phyloP scores from a whole-genome alignment of 1,284 basidiomycete species.

The Singerocomus inundabilis region DNA sequence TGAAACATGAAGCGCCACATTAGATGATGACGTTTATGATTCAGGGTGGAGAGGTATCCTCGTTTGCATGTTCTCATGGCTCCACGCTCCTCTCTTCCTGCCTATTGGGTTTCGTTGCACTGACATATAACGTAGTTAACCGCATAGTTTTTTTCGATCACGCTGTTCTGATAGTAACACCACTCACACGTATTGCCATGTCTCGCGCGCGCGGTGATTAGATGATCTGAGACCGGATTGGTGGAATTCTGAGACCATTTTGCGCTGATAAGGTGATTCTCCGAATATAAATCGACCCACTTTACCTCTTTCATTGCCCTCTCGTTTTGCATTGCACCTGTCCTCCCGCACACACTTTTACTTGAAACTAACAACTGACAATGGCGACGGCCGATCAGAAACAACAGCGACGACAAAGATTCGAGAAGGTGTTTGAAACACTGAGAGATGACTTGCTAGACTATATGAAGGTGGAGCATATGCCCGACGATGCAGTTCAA shows the following conservation, averaged over 20 bases:
- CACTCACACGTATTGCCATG: constrained; percentile 13
- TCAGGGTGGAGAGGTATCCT: constrained; percentile 12
- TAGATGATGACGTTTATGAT: too few relatives aligned
- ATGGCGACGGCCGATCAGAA: constrained; percentile 22
- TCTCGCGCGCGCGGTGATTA: not conserved
- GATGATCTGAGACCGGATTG: not conserved
- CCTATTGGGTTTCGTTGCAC: not conserved
- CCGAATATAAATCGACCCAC: constrained; percentile 6
- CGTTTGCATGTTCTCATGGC: constrained; percentile 10
- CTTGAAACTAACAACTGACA: too few relatives aligned
- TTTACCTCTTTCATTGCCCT: not conserved
- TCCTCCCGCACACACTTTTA: not conserved
- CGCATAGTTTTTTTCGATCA: constrained; percentile 4
- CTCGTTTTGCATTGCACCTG: too few relatives aligned
- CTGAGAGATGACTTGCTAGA: constrained; percentile 40
- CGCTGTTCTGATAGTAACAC: constrained; percentile 24
- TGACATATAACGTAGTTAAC: constrained; percentile 13
- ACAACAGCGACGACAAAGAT: constrained; percentile 27
- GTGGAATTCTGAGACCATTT: too few relatives aligned
- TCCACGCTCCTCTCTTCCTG: not conserved
- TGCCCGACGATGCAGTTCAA: constrained; percentile 62
- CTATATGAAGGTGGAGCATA: constrained; percentile 48
- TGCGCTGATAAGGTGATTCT: not conserved
- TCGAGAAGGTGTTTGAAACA: constrained; percentile 30
- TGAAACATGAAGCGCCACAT: not conserved